Evolutionary conservation across 2,329 filamentous ascomycete species (phyloP).

Genomic region (Penicillium nordicum): DNA sequence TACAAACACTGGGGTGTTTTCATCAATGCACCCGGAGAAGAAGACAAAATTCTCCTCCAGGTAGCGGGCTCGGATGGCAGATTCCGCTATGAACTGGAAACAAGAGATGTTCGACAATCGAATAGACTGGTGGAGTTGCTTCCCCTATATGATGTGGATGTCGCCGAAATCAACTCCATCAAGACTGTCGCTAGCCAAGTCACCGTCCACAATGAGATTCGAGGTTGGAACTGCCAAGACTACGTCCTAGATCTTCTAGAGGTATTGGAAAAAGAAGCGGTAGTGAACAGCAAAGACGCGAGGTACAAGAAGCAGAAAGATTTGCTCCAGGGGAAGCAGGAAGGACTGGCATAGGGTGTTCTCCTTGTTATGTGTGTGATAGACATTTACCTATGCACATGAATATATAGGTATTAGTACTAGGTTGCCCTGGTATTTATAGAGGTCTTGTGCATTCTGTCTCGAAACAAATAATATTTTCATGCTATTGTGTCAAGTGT

Average conservation of each 20-base stretch:
- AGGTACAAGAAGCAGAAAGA: constrained; percentile 6
- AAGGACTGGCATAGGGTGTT: constrained; percentile 2
- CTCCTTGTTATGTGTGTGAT: background rate
- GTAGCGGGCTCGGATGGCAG: background rate
- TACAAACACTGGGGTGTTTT: constrained; percentile 2
- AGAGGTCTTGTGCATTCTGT: background rate
- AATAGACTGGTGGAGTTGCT: constrained; percentile 4
- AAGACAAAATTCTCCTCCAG: background rate
- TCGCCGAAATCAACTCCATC: constrained; percentile 10
- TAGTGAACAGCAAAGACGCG: constrained; percentile 10
- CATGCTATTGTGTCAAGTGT: background rate
- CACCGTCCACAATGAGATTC: constrained; percentile 19
- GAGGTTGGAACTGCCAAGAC: constrained; percentile 28
- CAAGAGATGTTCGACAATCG: background rate
- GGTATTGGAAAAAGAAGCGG: constrained; percentile 10
- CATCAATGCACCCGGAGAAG: background rate
- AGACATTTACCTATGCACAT: background rate
- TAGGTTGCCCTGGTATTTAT: background rate
- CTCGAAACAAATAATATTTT: background rate
- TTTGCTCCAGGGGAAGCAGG: constrained; percentile 6
- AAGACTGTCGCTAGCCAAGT: constrained; percentile 14
- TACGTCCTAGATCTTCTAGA: constrained; percentile 28
- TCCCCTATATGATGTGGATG: constrained; percentile 5
- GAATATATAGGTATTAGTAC: no score
- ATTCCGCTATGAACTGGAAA: background rate